Conservation (phyloP, 1,284 basidiomycete genomes). For the Volvariella surrecta region DNA sequence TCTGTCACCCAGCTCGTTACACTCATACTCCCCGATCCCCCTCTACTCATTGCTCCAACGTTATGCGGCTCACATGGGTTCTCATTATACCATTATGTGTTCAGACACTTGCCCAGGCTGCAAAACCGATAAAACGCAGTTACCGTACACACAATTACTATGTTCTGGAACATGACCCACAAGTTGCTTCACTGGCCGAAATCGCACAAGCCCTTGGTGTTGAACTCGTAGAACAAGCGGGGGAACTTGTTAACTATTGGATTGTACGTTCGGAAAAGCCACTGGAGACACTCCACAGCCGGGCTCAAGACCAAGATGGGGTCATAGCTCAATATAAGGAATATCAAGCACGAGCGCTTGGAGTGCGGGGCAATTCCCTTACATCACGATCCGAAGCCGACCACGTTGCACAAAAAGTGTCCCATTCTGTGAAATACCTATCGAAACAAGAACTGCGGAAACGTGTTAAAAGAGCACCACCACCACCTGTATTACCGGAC, state of each 20-base stretch:
- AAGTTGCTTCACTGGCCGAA: constrained; percentile 40
- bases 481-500: constrained; percentile 31
- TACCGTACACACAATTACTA: constrained; percentile 90
- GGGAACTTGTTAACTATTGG: constrained; percentile 81
- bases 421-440: constrained; percentile 46
- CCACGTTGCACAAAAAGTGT: constrained; percentile 35
- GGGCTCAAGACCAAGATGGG: constrained; percentile 34
- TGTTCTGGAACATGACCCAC: constrained; percentile 69
- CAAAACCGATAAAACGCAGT: constrained; percentile 34
- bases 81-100: constrained; percentile 25
- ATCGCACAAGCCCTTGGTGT: constrained; percentile 62
- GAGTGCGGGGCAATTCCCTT: constrained; percentile 16
- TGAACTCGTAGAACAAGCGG: constrained; percentile 83
- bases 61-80: constrained; percentile 29
- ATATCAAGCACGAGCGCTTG: constrained; percentile 31
- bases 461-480: constrained; percentile 65
- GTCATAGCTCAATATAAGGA: constrained; percentile 44
- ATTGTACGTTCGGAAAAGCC: constrained; percentile 62
- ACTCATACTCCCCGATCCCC: too few relatives aligned
- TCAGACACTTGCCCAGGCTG: constrained; percentile 17
- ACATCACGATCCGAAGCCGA: constrained; percentile 31
- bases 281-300: constrained; percentile 17
- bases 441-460: constrained; percentile 52
- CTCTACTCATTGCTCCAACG: not conserved
- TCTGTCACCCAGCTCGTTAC: too few relatives aligned